Percentiles rank a stretch among this genome's conserved stretches.
phyloP scores from a whole-genome alignment of 2,329 filamentous ascomycete genomes.

The Aplosporella prunicola region DNA sequence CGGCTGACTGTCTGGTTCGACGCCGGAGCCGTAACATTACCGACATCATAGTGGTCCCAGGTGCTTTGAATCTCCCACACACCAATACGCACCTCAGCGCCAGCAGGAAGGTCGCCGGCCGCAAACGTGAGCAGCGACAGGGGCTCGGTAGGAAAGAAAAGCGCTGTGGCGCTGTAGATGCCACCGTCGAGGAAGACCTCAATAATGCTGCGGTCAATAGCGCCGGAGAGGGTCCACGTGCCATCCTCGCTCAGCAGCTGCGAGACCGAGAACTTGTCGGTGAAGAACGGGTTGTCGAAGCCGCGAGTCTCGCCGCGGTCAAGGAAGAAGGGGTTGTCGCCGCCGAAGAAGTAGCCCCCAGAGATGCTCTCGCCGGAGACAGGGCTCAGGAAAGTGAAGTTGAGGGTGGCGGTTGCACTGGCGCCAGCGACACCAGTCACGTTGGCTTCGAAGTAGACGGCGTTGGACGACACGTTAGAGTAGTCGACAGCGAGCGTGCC shows the following conservation, averaged over 20 bases:
- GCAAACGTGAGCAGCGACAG: conserved; percentile 30
- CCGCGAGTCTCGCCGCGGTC: conserved; percentile 41
- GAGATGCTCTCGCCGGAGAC: conserved; percentile 40
- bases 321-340: conserved; percentile 43
- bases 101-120: conserved; percentile 27
- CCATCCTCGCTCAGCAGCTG: conserved; percentile 20
- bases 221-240: conserved; percentile 36
- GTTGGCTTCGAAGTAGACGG: conserved; percentile 47
- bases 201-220: conserved; percentile 46
- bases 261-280: conserved; percentile 41
- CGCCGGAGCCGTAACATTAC: conserved; percentile 7
- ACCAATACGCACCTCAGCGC: conserved; percentile 28
- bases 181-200: conserved; percentile 48
- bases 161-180: conserved; percentile 39
- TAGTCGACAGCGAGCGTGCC: conserved; percentile 43
- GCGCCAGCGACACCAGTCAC: conserved; percentile 33
- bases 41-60: conserved; percentile 21
- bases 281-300: conserved; percentile 47
- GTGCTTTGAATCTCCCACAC: conserved; percentile 32
- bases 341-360: conserved; percentile 42
- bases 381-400: conserved; percentile 45
- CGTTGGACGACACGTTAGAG: conserved; percentile 39
- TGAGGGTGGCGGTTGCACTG: conserved; percentile 30
- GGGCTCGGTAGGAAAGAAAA: conserved; percentile 41
- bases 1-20: no score